Conservation (phyloP, 2,329 filamentous ascomycete genomes). For the Acephala macrosclerotiorum region DNA sequence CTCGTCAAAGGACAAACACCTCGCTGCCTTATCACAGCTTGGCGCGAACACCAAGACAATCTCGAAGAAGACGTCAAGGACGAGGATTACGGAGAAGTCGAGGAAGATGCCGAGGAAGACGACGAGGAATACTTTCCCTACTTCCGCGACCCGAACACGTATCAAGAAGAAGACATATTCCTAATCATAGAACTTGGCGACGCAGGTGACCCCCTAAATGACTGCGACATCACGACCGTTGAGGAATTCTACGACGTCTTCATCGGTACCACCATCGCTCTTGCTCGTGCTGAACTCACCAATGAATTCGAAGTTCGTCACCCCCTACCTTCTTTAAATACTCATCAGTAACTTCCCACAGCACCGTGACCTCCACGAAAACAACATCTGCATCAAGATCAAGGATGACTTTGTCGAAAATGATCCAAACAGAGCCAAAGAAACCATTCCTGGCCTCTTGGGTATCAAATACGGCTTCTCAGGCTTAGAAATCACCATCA, state of each 20-base stretch:
- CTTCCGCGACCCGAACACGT: not conserved
- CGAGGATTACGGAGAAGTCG: too few species aligned
- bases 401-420: not conserved
- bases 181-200: conserved; percentile 57
- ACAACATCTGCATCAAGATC: conserved; percentile 63
- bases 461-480: conserved; percentile 61
- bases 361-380: conserved; percentile 72
- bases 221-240: conserved; percentile 57
- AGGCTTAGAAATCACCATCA: conserved; percentile 67
- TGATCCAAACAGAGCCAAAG: conserved; percentile 2
- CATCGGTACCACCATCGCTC: conserved; percentile 64
- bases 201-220: conserved; percentile 66
- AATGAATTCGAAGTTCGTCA: conserved; percentile 64
- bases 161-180: not conserved
- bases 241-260: conserved; percentile 70
- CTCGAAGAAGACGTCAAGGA: conserved; percentile 45
- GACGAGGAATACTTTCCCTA: not conserved
- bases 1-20: conserved; percentile 64
- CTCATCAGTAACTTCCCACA: conserved; percentile 38
- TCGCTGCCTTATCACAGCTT: conserved; percentile 63
- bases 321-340: not conserved
- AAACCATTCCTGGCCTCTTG: too few species aligned
- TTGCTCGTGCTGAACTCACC: conserved; percentile 65
- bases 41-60: conserved; percentile 54
- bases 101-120: too few species aligned